These are phyloP conservation scores for Stagonosporopsis tanaceti DNA, from an alignment of 2,329 filamentous ascomycete genomes.

Conservation along the genomic window DNA sequence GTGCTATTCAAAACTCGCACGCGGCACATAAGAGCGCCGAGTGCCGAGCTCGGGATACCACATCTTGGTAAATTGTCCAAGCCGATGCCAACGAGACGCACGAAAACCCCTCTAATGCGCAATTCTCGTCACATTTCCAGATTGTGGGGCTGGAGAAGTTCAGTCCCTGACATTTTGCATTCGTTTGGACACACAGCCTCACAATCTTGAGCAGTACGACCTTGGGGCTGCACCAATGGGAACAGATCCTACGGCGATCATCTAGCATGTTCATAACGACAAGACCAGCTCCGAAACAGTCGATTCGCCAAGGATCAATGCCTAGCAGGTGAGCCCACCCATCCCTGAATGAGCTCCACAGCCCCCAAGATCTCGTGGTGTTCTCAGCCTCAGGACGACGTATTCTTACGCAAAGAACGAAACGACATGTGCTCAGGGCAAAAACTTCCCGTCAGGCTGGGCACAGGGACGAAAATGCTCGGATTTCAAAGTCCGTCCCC, in stretches of 20 bases:
- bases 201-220: constrained; percentile 16
- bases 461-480: constrained; percentile 31
- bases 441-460: constrained; percentile 15
- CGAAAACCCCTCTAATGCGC: constrained; percentile 8
- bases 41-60: constrained; percentile 19
- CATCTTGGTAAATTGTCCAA: constrained; percentile 7
- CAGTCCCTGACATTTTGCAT: constrained; percentile 15
- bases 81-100: constrained; percentile 13
- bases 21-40: constrained; percentile 22
- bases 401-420: constrained; percentile 9
- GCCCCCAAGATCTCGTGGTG: constrained; percentile 8
- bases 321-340: background rate
- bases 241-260: background rate
- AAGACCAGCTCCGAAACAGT: background rate
- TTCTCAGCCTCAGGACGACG: constrained; percentile 26
- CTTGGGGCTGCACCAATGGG: constrained; percentile 3
- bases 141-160: constrained; percentile 14
- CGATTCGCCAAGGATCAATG: background rate
- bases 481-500: constrained; percentile 17
- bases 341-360: background rate
- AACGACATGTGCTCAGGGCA: constrained; percentile 14
- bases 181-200: constrained; percentile 23
- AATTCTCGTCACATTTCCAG: constrained; percentile 9
- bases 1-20: constrained; percentile 1
- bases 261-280: background rate